Evolutionary conservation across 305 asterid species (phyloP).

Genomic region (Fraxinus angustifolia): DNA sequence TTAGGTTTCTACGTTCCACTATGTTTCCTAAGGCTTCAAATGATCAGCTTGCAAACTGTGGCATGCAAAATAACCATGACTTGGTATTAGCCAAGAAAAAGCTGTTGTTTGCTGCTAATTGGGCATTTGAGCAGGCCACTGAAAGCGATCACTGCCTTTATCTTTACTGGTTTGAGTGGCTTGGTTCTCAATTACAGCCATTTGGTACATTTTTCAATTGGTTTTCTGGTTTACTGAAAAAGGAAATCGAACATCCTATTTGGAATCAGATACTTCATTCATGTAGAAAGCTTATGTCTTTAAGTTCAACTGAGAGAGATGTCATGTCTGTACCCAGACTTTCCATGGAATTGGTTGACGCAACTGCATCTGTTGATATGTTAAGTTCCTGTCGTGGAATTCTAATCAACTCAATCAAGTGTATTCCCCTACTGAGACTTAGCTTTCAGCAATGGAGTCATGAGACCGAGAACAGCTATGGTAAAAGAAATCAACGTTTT

Average conservation of each 20-base stretch:
- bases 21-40: constrained; percentile 45
- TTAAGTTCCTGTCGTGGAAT: constrained; percentile 33
- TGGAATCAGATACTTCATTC: constrained; percentile 57
- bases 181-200: constrained; percentile 53
- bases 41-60: constrained; percentile 25
- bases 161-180: constrained; percentile 71
- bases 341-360: constrained; percentile 45
- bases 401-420: constrained; percentile 47
- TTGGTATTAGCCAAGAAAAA: constrained; percentile 46
- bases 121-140: constrained; percentile 86
- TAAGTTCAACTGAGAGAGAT: constrained; percentile 26
- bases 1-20: constrained; percentile 32
- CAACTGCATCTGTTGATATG: constrained; percentile 34
- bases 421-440: constrained; percentile 54
- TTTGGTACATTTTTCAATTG: constrained; percentile 43
- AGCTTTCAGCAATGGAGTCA: constrained; percentile 76
- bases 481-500: constrained; percentile 34
- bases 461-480: constrained; percentile 36
- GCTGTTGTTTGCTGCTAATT: constrained; percentile 73
- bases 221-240: constrained; percentile 46
- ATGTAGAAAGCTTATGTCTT: constrained; percentile 42
- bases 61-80: constrained; percentile 31
- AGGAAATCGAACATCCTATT: constrained; percentile 65
- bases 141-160: constrained; percentile 67
- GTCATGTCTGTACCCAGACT: constrained; percentile 45